These are phyloP conservation scores for Pythium chondricola DNA, from an alignment of 352 stramenopile genomes.

Conservation along the genomic window DNA sequence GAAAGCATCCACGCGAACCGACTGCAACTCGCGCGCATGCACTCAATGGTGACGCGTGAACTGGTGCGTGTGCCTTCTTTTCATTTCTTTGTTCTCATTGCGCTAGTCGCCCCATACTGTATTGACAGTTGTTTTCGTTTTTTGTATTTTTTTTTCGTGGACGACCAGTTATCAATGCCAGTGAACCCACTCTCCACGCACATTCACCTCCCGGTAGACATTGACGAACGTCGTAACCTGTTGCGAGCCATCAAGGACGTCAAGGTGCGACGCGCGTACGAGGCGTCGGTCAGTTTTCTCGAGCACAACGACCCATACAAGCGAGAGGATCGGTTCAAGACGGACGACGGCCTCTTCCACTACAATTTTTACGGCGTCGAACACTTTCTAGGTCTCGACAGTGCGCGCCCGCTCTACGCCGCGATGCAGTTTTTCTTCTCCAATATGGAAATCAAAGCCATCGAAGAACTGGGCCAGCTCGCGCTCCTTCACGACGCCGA, in stretches of 20 bases:
- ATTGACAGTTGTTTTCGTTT: background rate
- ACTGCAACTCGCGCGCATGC: constrained; percentile 1
- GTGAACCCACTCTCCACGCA: constrained; percentile 12
- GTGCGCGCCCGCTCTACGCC: constrained; percentile 39
- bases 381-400: constrained; percentile 31
- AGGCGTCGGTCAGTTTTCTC: constrained; percentile 1
- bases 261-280: constrained; percentile 28
- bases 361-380: constrained; percentile 15
- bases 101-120: background rate
- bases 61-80: background rate
- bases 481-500: constrained; percentile 47
- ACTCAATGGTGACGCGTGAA: constrained; percentile 7
- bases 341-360: constrained; percentile 9
- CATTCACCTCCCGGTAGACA: constrained; percentile 11
- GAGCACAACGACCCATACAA: constrained; percentile 9
- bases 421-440: constrained; percentile 33
- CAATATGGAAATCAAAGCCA: constrained; percentile 58
- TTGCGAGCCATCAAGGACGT: constrained; percentile 25
- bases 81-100: too few relatives aligned
- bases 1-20: constrained; percentile 8
- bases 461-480: constrained; percentile 37
- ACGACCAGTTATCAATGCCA: background rate
- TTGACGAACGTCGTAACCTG: constrained; percentile 1
- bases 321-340: constrained; percentile 8
- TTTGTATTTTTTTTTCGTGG: too few relatives aligned